Percentiles rank a stretch among this genome's conserved stretches.
These are phyloP conservation scores for Cymbopogon flexuosus DNA, from an alignment of 202 grass and related monocot species.

Conservation along the genomic window DNA sequence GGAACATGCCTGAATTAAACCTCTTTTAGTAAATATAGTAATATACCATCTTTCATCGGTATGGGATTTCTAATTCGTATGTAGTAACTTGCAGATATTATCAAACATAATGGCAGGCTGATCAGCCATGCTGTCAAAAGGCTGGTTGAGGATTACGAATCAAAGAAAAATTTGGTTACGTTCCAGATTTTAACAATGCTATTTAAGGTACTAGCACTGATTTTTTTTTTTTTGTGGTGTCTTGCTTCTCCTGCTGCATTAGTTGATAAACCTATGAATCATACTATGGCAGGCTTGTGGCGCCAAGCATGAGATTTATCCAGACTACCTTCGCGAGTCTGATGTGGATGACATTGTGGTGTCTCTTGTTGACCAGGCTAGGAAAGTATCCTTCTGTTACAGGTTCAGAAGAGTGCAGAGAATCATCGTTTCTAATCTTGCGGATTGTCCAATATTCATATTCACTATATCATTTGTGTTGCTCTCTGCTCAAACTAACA, in stretches of 20 bases:
- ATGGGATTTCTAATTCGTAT: background rate
- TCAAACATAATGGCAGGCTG: slow-evolving; percentile 74
- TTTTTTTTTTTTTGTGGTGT: background rate
- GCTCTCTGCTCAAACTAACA: background rate
- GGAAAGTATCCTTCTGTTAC: slow-evolving; percentile 60
- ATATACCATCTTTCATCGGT: background rate
- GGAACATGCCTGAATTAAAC: no score
- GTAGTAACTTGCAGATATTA: slow-evolving; percentile 53
- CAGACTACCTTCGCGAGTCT: slow-evolving; percentile 57
- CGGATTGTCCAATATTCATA: slow-evolving; percentile 8
- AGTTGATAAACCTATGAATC: slow-evolving; percentile 22
- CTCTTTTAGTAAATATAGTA: background rate
- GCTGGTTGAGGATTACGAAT: slow-evolving; percentile 79
- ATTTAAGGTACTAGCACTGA: slow-evolving; percentile 64
- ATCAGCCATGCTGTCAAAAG: slow-evolving; percentile 78
- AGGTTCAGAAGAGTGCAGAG: background rate
- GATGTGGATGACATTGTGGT: slow-evolving; percentile 76
- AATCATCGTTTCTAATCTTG: background rate
- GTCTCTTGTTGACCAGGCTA: slow-evolving; percentile 63
- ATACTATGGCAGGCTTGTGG: slow-evolving; percentile 75
- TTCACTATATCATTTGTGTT: slow-evolving; percentile 4
- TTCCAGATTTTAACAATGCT: slow-evolving; percentile 81
- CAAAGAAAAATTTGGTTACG: slow-evolving; percentile 53
- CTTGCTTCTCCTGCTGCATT: background rate
- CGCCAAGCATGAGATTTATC: slow-evolving; percentile 67